Percentiles rank a stretch among this genome's conserved stretches.
Conservation (phyloP, 345 rosid genomes). For the Gossypium anomalum region DNA sequence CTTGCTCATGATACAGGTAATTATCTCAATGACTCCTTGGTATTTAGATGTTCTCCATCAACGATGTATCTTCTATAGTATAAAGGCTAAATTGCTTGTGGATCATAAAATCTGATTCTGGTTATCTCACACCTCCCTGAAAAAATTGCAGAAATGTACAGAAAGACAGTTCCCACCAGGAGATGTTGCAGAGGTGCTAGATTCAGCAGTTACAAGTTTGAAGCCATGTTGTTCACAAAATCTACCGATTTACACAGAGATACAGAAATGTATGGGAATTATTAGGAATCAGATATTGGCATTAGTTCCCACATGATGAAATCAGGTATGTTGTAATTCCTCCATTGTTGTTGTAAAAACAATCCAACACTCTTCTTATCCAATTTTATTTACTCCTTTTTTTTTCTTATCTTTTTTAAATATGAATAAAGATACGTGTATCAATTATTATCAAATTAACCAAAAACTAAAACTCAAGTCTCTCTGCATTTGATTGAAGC, state of each 20-base stretch:
- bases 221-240: constrained; percentile 75
- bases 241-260: constrained; percentile 72
- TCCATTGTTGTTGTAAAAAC: constrained; percentile 25
- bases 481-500: not conserved
- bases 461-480: not conserved
- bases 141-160: constrained; percentile 68
- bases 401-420: not conserved
- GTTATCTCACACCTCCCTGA: not conserved
- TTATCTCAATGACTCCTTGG: not conserved
- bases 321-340: not conserved
- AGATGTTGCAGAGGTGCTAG: constrained; percentile 71
- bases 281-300: constrained; percentile 67
- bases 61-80: too few relatives aligned
- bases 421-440: not conserved
- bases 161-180: constrained; percentile 79
- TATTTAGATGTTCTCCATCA: not conserved
- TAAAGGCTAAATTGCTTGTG: not conserved
- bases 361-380: not conserved
- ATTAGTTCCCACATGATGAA: constrained; percentile 41
- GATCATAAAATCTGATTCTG: not conserved
- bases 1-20: constrained; percentile 76
- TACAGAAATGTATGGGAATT: constrained; percentile 86
- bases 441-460: not conserved
- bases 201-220: constrained; percentile 66
- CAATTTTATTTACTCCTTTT: not conserved